These are phyloP conservation scores for Staphylotrichum tortipilum DNA, from an alignment of 495 filamentous ascomycete species.

Conservation along the genomic window DNA sequence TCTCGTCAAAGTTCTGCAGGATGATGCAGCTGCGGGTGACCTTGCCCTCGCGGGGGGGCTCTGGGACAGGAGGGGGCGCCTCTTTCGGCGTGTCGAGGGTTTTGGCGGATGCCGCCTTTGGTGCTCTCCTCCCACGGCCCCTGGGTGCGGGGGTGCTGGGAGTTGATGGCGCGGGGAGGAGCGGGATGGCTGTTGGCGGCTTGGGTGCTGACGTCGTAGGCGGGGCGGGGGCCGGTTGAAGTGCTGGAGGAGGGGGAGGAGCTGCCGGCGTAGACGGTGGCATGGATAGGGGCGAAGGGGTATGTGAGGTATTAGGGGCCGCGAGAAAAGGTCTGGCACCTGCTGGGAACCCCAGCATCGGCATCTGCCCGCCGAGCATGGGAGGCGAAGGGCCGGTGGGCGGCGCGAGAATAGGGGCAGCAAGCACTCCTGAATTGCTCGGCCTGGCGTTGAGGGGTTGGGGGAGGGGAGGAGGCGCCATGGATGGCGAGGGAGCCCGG, in stretches of 20 bases:
- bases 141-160: slow-evolving; percentile 7
- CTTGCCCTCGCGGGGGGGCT: slow-evolving; percentile 24
- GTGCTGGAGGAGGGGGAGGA: background rate
- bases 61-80: slow-evolving; percentile 3
- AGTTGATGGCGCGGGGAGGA: slow-evolving; percentile 8
- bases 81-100: slow-evolving; percentile 17
- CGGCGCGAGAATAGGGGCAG: slow-evolving; percentile 31
- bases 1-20: slow-evolving; percentile 48
- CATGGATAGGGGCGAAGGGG: slow-evolving; percentile 31
- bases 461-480: slow-evolving; percentile 21
- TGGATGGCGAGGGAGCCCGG: no score
- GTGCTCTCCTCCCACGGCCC: slow-evolving; percentile 6
- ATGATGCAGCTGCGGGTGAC: slow-evolving; percentile 46
- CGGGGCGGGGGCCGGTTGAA: slow-evolving; percentile 1
- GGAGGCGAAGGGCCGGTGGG: slow-evolving; percentile 16
- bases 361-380: slow-evolving; percentile 17
- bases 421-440: slow-evolving; percentile 31
- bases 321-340: slow-evolving; percentile 32
- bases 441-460: slow-evolving; percentile 27
- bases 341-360: slow-evolving; percentile 16
- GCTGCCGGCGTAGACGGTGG: slow-evolving; percentile 11
- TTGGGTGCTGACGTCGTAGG: slow-evolving; percentile 10
- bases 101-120: slow-evolving; percentile 8
- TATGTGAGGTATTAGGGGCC: slow-evolving; percentile 35
- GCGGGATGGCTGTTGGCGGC: slow-evolving; percentile 1